Base-by-base conservation (phyloP, 257 asterid species). In the Eustoma russellianum region DNA sequence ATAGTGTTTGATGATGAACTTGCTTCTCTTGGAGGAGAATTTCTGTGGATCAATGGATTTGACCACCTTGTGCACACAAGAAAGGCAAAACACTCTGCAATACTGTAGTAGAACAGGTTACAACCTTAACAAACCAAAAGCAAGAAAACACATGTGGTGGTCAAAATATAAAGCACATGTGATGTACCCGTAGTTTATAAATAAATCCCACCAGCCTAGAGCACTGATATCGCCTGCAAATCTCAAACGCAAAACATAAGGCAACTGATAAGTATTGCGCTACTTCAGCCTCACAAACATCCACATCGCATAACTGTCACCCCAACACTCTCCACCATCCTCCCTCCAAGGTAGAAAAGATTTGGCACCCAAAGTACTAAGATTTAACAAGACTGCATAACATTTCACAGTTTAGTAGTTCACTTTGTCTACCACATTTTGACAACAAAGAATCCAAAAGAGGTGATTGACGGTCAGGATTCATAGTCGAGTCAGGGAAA, bases 21-120 rank as follows among this genome's bases (percentile, higher is more conserved):
- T 63, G 81, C 88, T 66, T 80, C 99, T 53, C 74, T 75, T 53
- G 80, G 63, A 48, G 44, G 75, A 63, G 83, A 62, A 57, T 75
- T 74, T 75, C 85, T 62, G 74, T 88, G 99, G 74, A 92, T 92
- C 46, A 76, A 68, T 44, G 99, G 96, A 78, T 92, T 92, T 52
- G 93, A 79, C 99, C 99, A 92, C 79, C 79, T 88, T 52, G 97
- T 92, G 77, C 99, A 92, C 63, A 92, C 94, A 79, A 92, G 97
- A 76, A 88, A 92, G 0, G 99, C 95, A 76, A 92, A 88, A 81
- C 97, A 92, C 79, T 92, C 95, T 9, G 95, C 97, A 57, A 92
- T 79, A 66, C 99, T 92, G 72, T 33, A 62, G 69, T 72, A 63
- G 59, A 44, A 66, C 33, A 52, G 63, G 69, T 69, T 6, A 17